Conservation (phyloP, 192 early-diverging fungal genomes). For the Allomyces macrogynus region DNA sequence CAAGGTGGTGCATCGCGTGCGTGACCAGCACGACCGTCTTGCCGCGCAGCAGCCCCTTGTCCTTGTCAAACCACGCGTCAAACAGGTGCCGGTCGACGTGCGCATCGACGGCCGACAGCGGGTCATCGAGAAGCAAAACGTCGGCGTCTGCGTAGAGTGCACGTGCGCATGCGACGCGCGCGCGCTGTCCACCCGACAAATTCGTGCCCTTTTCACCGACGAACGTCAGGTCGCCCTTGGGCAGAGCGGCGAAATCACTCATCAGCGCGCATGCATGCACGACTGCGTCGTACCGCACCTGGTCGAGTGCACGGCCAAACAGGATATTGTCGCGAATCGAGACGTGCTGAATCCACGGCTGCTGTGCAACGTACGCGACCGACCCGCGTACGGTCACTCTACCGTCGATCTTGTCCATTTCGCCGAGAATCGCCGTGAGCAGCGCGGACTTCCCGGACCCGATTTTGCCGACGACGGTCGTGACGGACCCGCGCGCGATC, state of each 20-base stretch:
- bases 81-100: slow-evolving; percentile 41
- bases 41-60: slow-evolving; percentile 18
- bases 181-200: slow-evolving; percentile 38
- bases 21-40: slow-evolving; percentile 37
- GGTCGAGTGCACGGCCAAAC: slow-evolving; percentile 36
- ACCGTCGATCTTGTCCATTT: slow-evolving; percentile 7
- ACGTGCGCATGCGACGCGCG: slow-evolving; percentile 42
- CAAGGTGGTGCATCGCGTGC: slow-evolving; percentile 29
- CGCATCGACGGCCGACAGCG: slow-evolving; percentile 44
- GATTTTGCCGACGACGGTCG: slow-evolving; percentile 12
- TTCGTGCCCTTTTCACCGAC: slow-evolving; percentile 47
- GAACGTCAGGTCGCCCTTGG: slow-evolving; percentile 27
- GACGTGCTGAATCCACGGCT: slow-evolving; percentile 46
- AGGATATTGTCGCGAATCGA: slow-evolving; percentile 44
- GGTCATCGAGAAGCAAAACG: slow-evolving; percentile 47
- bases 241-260: slow-evolving; percentile 32
- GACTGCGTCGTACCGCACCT: slow-evolving; percentile 27
- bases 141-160: slow-evolving; percentile 42
- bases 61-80: slow-evolving; percentile 25
- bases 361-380: slow-evolving; percentile 38
- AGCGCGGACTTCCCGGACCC: slow-evolving; percentile 13
- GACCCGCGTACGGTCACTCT: slow-evolving; percentile 7
- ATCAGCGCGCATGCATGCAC: slow-evolving; percentile 33
- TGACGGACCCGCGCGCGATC: slow-evolving; percentile 12
- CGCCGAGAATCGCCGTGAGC: slow-evolving; percentile 10